Conservation (phyloP, 1,284 basidiomycete species). For the Ustilago vetiveriae region DNA sequence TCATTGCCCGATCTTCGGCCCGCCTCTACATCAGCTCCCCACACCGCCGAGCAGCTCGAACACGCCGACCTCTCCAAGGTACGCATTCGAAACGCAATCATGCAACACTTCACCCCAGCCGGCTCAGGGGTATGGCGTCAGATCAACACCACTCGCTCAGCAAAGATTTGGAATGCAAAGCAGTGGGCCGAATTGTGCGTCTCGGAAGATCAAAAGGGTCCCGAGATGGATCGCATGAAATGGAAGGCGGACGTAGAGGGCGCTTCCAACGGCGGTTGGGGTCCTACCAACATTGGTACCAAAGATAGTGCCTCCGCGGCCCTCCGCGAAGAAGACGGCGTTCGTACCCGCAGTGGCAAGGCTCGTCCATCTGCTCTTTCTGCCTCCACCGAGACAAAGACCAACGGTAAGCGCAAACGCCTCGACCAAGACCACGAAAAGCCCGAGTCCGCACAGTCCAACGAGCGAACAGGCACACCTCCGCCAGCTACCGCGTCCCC, state of each 20-base stretch:
- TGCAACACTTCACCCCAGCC: conserved; percentile 62
- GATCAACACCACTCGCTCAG: conserved; percentile 61
- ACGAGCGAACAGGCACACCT: conserved; percentile 15
- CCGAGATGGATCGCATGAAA: conserved; percentile 61
- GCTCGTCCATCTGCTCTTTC: conserved; percentile 10
- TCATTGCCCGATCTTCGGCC: conserved; percentile 53
- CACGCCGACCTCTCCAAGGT: conserved; percentile 46
- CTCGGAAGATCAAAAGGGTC: conserved; percentile 54
- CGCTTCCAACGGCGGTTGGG: conserved; percentile 48
- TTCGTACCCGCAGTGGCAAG: conserved; percentile 56
- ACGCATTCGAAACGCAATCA: conserved; percentile 63
- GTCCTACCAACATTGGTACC: conserved; percentile 35
- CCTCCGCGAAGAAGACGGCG: conserved; percentile 55
- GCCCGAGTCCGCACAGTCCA: conserved; percentile 2
- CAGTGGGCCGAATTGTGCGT: conserved; percentile 63
- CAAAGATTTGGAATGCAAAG: conserved; percentile 63
- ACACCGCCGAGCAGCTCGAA: conserved; percentile 10
- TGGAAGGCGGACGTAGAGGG: conserved; percentile 56
- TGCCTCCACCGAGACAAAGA: conserved; percentile 2
- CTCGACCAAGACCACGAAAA: conserved; percentile 12
- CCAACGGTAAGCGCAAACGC: conserved; percentile 26
- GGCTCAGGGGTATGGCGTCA: conserved; percentile 64
- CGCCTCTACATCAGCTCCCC: conserved; percentile 5
- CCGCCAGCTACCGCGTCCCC: conserved; percentile 11
- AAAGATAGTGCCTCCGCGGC: conserved; percentile 25